Percentiles rank a stretch among this genome's conserved stretches.
These are phyloP conservation scores for Spinacia oleracea DNA, from an alignment of 179 eudicot species.

Conservation along the genomic window DNA sequence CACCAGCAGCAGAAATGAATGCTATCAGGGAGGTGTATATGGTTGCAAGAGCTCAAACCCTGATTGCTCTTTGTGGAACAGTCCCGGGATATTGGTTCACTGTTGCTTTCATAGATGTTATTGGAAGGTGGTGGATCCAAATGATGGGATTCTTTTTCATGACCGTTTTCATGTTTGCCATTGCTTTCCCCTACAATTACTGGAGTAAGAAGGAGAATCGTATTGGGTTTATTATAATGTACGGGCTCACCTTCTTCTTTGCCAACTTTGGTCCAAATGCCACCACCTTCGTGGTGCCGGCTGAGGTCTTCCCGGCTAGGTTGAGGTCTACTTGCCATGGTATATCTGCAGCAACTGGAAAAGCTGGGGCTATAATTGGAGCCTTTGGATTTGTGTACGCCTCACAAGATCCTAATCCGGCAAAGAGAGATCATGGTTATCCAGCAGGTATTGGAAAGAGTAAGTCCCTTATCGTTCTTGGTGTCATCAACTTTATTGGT, in stretches of 20 bases:
- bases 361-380: conserved; percentile 44
- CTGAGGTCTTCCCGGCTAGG: conserved; percentile 47
- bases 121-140: conserved; percentile 38
- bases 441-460: conserved; percentile 38
- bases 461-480: conserved; percentile 36
- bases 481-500: conserved; percentile 30
- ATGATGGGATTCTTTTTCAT: conserved; percentile 44
- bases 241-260: conserved; percentile 44
- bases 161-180: conserved; percentile 43
- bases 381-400: conserved; percentile 43
- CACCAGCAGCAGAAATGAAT: conserved; percentile 28
- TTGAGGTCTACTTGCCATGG: conserved; percentile 50
- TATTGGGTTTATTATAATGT: conserved; percentile 35
- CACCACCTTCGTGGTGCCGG: conserved; percentile 46
- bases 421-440: conserved; percentile 28
- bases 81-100: conserved; percentile 51
- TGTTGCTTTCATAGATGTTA: conserved; percentile 34
- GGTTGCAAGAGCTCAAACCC: conserved; percentile 40
- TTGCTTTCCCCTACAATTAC: conserved; percentile 31
- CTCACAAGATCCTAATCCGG: conserved; percentile 20
- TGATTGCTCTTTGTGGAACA: conserved; percentile 40
- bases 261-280: conserved; percentile 50
- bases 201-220: conserved; percentile 29
- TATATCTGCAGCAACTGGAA: conserved; percentile 43
- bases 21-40: conserved; percentile 33